Conservation (phyloP, 495 filamentous ascomycete genomes). For the Trichocladium antarcticum region DNA sequence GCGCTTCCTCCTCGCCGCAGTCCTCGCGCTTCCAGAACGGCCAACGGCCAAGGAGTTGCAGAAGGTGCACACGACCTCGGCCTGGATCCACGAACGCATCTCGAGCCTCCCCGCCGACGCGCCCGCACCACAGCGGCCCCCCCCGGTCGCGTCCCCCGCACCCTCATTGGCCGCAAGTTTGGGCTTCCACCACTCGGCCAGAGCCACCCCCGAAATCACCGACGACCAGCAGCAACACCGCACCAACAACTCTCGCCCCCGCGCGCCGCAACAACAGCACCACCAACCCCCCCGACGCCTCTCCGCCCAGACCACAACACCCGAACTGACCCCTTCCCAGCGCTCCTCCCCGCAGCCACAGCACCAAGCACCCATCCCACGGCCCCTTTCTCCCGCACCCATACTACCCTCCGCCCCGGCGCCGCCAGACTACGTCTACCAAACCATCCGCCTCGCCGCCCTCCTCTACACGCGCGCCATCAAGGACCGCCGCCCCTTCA, state of each 20-base stretch:
- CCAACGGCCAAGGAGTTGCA: constrained; percentile 24
- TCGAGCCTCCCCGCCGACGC: constrained; percentile 16
- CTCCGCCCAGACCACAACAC: background rate
- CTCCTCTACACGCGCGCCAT: constrained; percentile 28
- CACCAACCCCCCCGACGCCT: background rate
- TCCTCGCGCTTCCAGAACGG: constrained; percentile 21
- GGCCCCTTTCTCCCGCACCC: background rate
- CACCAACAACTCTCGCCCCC: background rate
- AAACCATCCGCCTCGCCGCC: constrained; percentile 23
- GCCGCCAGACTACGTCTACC: constrained; percentile 25
- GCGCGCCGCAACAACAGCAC: background rate
- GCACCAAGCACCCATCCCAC: background rate
- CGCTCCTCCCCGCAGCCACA: background rate
- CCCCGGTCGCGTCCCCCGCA: constrained; percentile 5
- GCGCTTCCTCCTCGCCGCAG: constrained; percentile 24
- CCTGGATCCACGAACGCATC: constrained; percentile 28
- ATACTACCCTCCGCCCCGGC: background rate
- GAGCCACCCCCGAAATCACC: background rate
- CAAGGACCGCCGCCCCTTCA: constrained; percentile 22
- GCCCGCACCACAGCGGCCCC: constrained; percentile 5
- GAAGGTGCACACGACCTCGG: constrained; percentile 24
- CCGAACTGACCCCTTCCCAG: background rate
- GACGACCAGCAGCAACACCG: background rate
- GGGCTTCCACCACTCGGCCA: background rate
- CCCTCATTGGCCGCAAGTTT: background rate